Evolutionary conservation across 768 basidiomycete genomes (phyloP), one percentile per base, ranked within the genome.

Genomic region (Mycena latifolia): DNA sequence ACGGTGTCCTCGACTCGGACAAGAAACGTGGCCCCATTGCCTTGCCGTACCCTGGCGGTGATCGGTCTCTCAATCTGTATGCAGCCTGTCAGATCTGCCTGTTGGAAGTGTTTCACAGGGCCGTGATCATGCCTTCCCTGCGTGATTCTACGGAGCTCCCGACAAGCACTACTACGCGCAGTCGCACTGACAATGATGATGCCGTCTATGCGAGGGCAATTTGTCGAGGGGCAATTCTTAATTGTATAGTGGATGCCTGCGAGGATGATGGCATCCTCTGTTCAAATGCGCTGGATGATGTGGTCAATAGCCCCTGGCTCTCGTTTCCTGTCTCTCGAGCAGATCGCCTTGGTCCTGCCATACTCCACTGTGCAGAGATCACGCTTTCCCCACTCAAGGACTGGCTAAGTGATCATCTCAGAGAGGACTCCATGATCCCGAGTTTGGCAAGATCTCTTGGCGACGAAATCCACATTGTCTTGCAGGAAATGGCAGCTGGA

Each of bases 301-400:
- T 51, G 3, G 4, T 39, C 9, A 47, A n/a, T 7, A 59, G 58
- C 28, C 58, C 47, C 2, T 59, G 58, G 47, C 46, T 59, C 20
- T 25, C 47, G 3, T 59, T 59, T 28, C 15, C 46, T 1, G 14
- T 51, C 14, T 0, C n/a, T 27, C 58, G 45, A 3, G 25, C 58
- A 10, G 58, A 59, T 37, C 47, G 47, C 11, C 20, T 59, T 2
- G 35, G 58, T 6, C 33, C 58, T 20, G 22, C 46, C 2, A 17
- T 59, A 18, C 46, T 50, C 5, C 15, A 50, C 22, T 11, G 15
- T 3, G 10, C 58, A 15, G 18, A 28, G 3, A 50, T 50, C 15
- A 59, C 47, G 5, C 48, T 59, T 9, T 10, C 17, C 2, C 58
- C 47, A 6, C 37, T 59, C 12, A 14, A 22, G 5, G 2, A 7